Conservation (phyloP, 345 rosid species). For the Brassica incana region DNA sequence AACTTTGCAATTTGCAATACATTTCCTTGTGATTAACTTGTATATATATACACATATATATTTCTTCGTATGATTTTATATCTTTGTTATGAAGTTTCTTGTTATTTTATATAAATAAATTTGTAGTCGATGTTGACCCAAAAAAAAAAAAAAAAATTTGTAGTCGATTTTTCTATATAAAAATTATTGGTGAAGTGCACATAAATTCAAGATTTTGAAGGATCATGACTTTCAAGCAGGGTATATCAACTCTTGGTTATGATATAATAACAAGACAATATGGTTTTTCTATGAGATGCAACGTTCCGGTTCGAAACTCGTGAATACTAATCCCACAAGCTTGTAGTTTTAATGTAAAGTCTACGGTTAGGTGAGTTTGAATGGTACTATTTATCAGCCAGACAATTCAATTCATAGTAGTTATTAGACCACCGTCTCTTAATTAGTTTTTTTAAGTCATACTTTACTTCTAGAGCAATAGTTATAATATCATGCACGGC, state of each 20-base stretch:
- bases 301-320: not conserved
- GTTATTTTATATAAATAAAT: not conserved
- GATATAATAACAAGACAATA: not conserved
- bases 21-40: conserved; percentile 30
- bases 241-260: not conserved
- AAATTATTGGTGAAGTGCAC: not conserved
- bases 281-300: not conserved
- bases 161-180: too few relatives aligned
- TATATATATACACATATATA: not conserved
- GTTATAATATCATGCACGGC: not conserved
- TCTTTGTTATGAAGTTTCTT: not conserved
- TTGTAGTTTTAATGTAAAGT: not conserved
- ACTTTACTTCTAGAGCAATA: not conserved
- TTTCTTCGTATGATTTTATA: not conserved
- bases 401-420: not conserved
- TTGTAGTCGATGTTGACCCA: too few relatives aligned
- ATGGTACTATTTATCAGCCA: not conserved
- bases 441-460: not conserved
- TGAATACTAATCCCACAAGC: conserved; percentile 10
- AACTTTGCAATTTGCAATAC: conserved; percentile 14
- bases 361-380: not conserved
- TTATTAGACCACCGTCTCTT: not conserved
- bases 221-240: not conserved
- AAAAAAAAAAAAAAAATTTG: too few relatives aligned
- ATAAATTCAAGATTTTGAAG: not conserved